A percentile compares a stretch with the other conserved stretches of the same genome.
phyloP scores from a whole-genome alignment of 2,329 filamentous ascomycete genomes.

The Neophaeococcomyces mojaviensis region DNA sequence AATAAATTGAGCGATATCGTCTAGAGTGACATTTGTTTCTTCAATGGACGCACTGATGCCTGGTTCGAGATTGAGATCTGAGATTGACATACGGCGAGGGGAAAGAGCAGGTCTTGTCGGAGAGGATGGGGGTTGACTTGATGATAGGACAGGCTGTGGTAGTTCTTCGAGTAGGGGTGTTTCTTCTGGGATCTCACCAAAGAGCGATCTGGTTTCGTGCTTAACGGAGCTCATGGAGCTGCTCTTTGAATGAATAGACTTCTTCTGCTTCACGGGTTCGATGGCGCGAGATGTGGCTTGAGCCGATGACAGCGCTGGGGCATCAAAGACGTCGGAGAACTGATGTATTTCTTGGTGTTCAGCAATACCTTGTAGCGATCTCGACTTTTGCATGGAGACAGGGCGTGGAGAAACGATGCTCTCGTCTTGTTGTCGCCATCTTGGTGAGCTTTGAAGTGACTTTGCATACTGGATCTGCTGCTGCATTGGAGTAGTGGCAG shows the following conservation, averaged over 20 bases:
- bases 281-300: conserved; percentile 30
- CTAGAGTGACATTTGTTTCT: conserved; percentile 77
- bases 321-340: conserved; percentile 53
- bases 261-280: conserved; percentile 6
- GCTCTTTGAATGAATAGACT: conserved; percentile 11
- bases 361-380: conserved; percentile 48
- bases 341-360: conserved; percentile 51
- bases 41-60: conserved; percentile 56
- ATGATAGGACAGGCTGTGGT: conserved; percentile 17
- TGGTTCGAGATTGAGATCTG: conserved; percentile 45
- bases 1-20: conserved; percentile 74
- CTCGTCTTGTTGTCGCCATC: conserved; percentile 30
- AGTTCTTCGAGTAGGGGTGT: conserved; percentile 14
- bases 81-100: conserved; percentile 37
- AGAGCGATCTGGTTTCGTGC: conserved; percentile 9
- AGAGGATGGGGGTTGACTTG: conserved; percentile 18
- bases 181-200: conserved; percentile 8
- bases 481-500: conserved; percentile 47
- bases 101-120: conserved; percentile 33
- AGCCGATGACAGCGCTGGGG: conserved; percentile 47
- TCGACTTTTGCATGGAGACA: conserved; percentile 38
- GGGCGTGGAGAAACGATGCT: conserved; percentile 29
- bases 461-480: conserved; percentile 32
- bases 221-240: background rate
- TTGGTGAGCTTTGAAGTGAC: conserved; percentile 34